These are phyloP conservation scores for Emmonsia crescens DNA, from an alignment of 2,329 filamentous ascomycete species.

Conservation along the genomic window DNA sequence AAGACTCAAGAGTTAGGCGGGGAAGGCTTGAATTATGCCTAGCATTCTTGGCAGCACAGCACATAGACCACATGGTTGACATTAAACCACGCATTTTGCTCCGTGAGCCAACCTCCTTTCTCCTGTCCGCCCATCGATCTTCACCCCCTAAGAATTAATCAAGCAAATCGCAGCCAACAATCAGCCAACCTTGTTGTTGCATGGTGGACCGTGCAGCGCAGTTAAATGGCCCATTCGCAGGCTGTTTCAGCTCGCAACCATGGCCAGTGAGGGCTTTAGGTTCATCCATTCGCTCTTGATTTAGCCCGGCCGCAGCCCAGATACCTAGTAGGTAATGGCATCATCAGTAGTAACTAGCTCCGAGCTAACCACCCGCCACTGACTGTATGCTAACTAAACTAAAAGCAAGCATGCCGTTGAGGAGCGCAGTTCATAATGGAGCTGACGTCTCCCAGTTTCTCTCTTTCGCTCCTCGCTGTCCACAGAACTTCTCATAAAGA, in stretches of 20 bases:
- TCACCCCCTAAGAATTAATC: no score
- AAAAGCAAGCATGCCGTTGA: background rate
- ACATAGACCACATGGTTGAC: background rate
- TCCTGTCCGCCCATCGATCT: no score
- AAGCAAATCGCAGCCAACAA: background rate
- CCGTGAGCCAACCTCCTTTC: no score
- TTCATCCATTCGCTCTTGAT: background rate
- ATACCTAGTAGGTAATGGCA: no score
- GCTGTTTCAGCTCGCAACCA: background rate
- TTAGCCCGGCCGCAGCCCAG: background rate
- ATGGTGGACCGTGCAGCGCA: background rate
- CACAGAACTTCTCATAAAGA: background rate
- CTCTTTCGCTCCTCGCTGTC: background rate
- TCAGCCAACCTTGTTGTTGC: background rate
- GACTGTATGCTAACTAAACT: background rate
- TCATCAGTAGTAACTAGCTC: background rate
- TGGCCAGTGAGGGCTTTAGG: background rate
- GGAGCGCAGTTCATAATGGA: background rate
- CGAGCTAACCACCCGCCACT: background rate
- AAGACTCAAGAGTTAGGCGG: background rate
- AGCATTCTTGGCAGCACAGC: background rate
- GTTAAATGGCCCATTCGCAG: background rate
- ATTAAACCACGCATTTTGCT: background rate
- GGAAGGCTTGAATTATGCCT: background rate
- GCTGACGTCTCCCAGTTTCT: background rate